Conservation (phyloP, 257 asterid genomes). For the Paraleonurus japonicus region DNA sequence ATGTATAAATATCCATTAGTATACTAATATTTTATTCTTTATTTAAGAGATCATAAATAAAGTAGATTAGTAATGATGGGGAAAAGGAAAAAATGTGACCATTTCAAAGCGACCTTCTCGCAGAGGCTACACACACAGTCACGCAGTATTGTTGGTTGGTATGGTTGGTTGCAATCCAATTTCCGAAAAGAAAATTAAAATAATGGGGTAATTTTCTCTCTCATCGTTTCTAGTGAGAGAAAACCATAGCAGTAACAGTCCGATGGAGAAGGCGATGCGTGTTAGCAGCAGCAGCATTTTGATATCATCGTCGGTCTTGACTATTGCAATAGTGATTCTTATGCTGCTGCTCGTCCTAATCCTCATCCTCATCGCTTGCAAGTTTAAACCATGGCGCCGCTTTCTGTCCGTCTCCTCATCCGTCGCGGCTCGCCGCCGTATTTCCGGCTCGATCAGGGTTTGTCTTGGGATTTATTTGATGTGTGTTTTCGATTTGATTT, state of each 20-base stretch:
- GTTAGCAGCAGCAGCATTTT: constrained; percentile 38
- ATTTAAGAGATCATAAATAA: not conserved
- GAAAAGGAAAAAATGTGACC: constrained; percentile 25
- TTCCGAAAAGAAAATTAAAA: not conserved
- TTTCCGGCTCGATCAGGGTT: constrained; percentile 63
- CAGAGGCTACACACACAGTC: constrained; percentile 36
- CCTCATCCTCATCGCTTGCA: constrained; percentile 74
- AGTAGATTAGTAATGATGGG: not conserved
- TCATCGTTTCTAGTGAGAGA: constrained; percentile 40
- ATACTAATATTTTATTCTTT: too few relatives aligned
- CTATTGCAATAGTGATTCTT: constrained; percentile 45
- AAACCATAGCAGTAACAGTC: constrained; percentile 31
- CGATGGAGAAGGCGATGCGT: constrained; percentile 68
- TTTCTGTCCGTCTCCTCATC: constrained; percentile 39
- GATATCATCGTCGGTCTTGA: constrained; percentile 36
- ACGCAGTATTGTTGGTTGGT: constrained; percentile 41
- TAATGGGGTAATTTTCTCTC: constrained; percentile 43
- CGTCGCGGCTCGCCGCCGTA: constrained; percentile 48
- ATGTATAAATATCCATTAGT: too few relatives aligned
- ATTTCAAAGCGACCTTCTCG: constrained; percentile 55
- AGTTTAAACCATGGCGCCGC: constrained; percentile 85
- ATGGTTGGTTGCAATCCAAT: constrained; percentile 38
- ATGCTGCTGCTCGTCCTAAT: constrained; percentile 74
- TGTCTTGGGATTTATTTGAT: constrained; percentile 21
- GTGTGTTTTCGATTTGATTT: constrained; percentile 26